Evolutionary conservation across 176 grass and related monocot genomes (phyloP).

Genomic region (Puya raimondii): DNA sequence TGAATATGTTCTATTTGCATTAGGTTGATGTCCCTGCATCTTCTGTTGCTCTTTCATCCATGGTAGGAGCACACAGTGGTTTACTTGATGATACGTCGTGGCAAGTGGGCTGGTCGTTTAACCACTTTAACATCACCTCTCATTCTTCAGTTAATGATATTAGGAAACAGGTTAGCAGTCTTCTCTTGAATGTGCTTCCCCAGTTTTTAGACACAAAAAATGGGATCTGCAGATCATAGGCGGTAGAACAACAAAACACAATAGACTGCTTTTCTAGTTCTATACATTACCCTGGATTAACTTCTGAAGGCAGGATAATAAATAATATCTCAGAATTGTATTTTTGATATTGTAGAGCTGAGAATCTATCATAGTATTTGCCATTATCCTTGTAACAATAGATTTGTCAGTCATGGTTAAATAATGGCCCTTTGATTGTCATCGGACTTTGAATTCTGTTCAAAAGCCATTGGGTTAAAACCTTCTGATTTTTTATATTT

Average conservation of each 20-base stretch:
- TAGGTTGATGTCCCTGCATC: slow-evolving; percentile 73
- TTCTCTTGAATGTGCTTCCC: slow-evolving; percentile 3
- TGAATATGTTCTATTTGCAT: slow-evolving; percentile 18
- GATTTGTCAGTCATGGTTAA: too few species aligned
- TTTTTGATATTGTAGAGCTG: too few species aligned
- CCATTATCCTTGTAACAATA: too few species aligned
- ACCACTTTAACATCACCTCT: slow-evolving; percentile 17
- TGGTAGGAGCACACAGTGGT: slow-evolving; percentile 40
- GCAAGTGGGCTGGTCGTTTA: slow-evolving; percentile 77
- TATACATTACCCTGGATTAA: too few species aligned
- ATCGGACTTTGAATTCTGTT: too few species aligned
- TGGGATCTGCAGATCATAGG: too few species aligned
- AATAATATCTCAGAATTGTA: too few species aligned
- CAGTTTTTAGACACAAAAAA: neutral
- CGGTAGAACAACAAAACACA: neutral
- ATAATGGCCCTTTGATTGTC: too few species aligned
- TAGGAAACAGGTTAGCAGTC: slow-evolving; percentile 42
- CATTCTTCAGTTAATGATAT: neutral
- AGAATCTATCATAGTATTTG: too few species aligned
- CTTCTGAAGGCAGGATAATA: too few species aligned
- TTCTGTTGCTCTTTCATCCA: slow-evolving; percentile 59
- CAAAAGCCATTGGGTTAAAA: too few species aligned
- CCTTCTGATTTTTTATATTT: too few species aligned
- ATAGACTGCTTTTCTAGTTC: neutral
- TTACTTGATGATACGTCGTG: slow-evolving; percentile 49